Evolutionary conservation across 2,329 filamentous ascomycete species (phyloP).

Genomic region (Phaeosphaeriaceae sp.): DNA sequence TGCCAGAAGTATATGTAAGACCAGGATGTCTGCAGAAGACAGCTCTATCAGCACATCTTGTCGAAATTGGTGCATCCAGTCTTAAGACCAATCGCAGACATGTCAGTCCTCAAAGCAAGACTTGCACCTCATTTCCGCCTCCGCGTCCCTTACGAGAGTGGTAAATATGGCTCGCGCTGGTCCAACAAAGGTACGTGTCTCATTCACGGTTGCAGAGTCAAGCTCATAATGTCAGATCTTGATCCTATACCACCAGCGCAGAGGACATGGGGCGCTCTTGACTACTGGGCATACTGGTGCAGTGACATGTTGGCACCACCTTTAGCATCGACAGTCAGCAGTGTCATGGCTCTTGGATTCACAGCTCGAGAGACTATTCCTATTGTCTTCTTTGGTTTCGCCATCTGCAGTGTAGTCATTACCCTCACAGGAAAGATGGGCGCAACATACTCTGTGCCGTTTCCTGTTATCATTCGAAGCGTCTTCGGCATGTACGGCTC

Average conservation of each 20-base stretch:
- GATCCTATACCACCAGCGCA: slow-evolving; percentile 51
- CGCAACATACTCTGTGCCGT: slow-evolving; percentile 47
- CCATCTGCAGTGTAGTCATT: slow-evolving; percentile 56
- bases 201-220: background rate
- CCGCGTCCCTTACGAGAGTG: slow-evolving; percentile 48
- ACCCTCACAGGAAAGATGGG: slow-evolving; percentile 58
- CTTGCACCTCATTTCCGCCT: slow-evolving; percentile 48
- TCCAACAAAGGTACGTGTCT: slow-evolving; percentile 52
- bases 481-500: slow-evolving; percentile 56
- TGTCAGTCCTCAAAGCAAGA: slow-evolving; percentile 43
- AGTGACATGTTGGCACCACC: slow-evolving; percentile 56
- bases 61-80: background rate
- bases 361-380: slow-evolving; percentile 58
- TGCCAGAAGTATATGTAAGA: background rate
- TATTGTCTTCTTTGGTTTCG: slow-evolving; percentile 57
- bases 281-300: slow-evolving; percentile 56
- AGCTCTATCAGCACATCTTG: background rate
- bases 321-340: slow-evolving; percentile 48
- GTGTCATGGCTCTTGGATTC: slow-evolving; percentile 54
- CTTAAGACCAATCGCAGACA: background rate
- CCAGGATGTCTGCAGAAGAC: background rate
- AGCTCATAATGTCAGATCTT: slow-evolving; percentile 28
- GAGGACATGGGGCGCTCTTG: slow-evolving; percentile 55
- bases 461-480: slow-evolving; percentile 53
- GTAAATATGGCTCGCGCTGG: slow-evolving; percentile 55